phyloP scores from a whole-genome alignment of 1,284 basidiomycete genomes.

The Austroboletus rostrupii region DNA sequence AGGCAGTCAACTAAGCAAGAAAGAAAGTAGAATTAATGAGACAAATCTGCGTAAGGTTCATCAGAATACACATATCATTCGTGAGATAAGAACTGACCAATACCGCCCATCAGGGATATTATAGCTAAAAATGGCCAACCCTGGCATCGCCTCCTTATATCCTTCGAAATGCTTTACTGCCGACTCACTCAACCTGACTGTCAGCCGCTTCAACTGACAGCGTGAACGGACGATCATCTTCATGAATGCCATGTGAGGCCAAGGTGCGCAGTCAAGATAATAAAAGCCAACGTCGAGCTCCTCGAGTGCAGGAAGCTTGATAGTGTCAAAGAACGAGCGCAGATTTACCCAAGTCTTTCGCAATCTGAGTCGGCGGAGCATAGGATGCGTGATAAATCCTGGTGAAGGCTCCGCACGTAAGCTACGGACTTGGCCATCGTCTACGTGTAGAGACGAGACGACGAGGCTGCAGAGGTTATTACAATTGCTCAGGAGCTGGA shows the following conservation, averaged over 20 bases:
- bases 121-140: conserved; percentile 16
- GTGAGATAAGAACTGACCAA: too few relatives aligned
- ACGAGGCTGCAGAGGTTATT: conserved; percentile 17
- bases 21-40: too few relatives aligned
- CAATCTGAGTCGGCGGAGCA: conserved; percentile 25
- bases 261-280: conserved; percentile 19
- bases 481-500: conserved; percentile 25
- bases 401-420: conserved; percentile 7
- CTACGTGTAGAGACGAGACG: conserved; percentile 24
- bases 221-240: conserved; percentile 23
- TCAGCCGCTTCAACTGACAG: conserved; percentile 20
- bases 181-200: conserved; percentile 24
- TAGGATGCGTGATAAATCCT: conserved; percentile 18
- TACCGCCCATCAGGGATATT: too few relatives aligned
- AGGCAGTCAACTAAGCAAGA: too few relatives aligned
- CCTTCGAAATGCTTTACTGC: conserved; percentile 21
- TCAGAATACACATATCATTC: too few relatives aligned
- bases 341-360: conserved; percentile 28
- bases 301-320: conserved; percentile 28
- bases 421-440: conserved; percentile 9
- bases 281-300: conserved; percentile 32
- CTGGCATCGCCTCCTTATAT: conserved; percentile 20
- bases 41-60: too few relatives aligned
- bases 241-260: conserved; percentile 12
- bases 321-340: conserved; percentile 14